Evolutionary conservation across 2,329 filamentous ascomycete genomes (phyloP).

Genomic region (Pseudofabraea citricarpa): DNA sequence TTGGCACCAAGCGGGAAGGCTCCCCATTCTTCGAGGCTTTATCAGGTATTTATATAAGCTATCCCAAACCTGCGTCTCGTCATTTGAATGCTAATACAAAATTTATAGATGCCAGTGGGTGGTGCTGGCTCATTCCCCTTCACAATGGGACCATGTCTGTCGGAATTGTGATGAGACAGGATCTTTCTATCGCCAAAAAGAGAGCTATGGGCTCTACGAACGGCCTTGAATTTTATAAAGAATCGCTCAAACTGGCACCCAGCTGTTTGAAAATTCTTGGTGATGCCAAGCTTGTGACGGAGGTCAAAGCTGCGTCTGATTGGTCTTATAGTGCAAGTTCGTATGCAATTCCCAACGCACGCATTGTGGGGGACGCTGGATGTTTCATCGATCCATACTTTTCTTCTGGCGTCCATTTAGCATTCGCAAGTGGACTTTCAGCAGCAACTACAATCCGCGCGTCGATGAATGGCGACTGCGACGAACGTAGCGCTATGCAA

Average conservation of each 20-base stretch:
- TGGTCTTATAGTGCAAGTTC: constrained; percentile 41
- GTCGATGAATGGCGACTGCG: constrained; percentile 30
- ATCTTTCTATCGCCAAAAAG: constrained; percentile 32
- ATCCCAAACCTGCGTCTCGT: neutral
- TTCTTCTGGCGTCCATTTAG: constrained; percentile 33
- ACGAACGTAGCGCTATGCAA: constrained; percentile 31
- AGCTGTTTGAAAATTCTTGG: constrained; percentile 26
- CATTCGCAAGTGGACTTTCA: constrained; percentile 36
- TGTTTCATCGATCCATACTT: constrained; percentile 36
- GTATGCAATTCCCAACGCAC: constrained; percentile 34
- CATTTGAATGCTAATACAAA: constrained; percentile 7
- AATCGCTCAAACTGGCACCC: constrained; percentile 30
- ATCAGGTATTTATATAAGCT: constrained; percentile 18
- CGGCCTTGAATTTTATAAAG: constrained; percentile 29
- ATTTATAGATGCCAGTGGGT: constrained; percentile 38
- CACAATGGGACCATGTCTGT: constrained; percentile 41
- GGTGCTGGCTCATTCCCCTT: constrained; percentile 45
- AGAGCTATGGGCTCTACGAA: constrained; percentile 15
- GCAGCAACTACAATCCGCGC: constrained; percentile 41
- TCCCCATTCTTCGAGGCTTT: constrained; percentile 41
- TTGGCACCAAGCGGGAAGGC: constrained; percentile 30
- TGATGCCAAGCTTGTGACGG: constrained; percentile 28
- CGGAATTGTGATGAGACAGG: constrained; percentile 37
- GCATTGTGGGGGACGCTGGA: constrained; percentile 32
- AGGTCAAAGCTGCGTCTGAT: constrained; percentile 35